phyloP scores from a whole-genome alignment of 2,329 filamentous ascomycete genomes.

The Trichoderma simmonsii region DNA sequence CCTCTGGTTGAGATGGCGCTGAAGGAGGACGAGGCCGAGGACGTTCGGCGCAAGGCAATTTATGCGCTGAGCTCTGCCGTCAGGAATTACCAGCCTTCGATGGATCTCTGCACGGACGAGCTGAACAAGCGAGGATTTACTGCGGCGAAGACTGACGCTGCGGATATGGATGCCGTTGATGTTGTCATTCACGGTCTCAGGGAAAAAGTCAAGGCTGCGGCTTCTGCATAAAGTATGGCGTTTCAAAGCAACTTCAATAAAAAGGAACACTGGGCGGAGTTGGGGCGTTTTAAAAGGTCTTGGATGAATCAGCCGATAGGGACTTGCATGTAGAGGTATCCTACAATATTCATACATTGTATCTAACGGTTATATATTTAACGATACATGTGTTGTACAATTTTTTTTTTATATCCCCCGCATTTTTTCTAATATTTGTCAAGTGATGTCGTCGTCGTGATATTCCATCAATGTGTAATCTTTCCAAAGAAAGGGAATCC shows the following conservation, averaged over 20 bases:
- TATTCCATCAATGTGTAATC: slow-evolving; percentile 40
- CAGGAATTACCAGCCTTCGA: slow-evolving; percentile 83
- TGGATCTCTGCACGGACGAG: slow-evolving; percentile 65
- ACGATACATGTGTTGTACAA: slow-evolving; percentile 38
- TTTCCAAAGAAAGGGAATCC: slow-evolving; percentile 75
- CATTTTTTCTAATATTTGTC: not conserved
- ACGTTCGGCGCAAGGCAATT: slow-evolving; percentile 79
- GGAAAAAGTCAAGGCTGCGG: slow-evolving; percentile 43
- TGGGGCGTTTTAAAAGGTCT: slow-evolving; percentile 21
- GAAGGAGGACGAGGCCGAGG: slow-evolving; percentile 54
- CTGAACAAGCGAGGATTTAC: slow-evolving; percentile 55
- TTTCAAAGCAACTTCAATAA: not conserved
- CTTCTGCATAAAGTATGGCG: not conserved
- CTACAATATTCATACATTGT: slow-evolving; percentile 8
- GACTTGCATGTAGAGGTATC: not conserved
- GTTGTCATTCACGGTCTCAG: slow-evolving; percentile 66
- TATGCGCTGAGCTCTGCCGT: slow-evolving; percentile 83
- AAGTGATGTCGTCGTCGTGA: not conserved
- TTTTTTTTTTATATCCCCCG: slow-evolving; percentile 26
- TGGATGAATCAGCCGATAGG: not conserved
- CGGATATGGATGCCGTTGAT: slow-evolving; percentile 85
- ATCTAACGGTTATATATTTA: slow-evolving; percentile 11
- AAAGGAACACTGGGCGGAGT: slow-evolving; percentile 37
- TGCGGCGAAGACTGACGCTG: slow-evolving; percentile 67
- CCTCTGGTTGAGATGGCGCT: slow-evolving; percentile 64